Conservation (phyloP, 225 moss, liverwort and hornwort genomes). For the Bryoerythrophyllum caledonicum region DNA sequence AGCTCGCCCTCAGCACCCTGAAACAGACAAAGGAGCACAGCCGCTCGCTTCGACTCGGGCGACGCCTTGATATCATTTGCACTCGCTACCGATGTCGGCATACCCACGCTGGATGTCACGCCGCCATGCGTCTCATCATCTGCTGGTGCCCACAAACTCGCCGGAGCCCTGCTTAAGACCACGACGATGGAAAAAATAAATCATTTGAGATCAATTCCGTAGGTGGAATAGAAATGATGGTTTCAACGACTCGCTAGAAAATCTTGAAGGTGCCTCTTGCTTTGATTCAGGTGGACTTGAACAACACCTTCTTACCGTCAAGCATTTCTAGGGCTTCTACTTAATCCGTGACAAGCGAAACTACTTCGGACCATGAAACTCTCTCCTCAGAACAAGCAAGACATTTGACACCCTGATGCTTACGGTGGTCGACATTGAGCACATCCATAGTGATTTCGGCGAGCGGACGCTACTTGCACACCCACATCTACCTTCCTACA, state of each 20-base stretch:
- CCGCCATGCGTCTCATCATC: constrained; percentile 44
- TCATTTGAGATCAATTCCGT: not conserved
- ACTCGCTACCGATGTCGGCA: constrained; percentile 46
- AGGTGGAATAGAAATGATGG: not conserved
- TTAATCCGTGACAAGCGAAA: constrained; percentile 1
- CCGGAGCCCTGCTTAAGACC: constrained; percentile 37
- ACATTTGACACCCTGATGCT: constrained; percentile 1
- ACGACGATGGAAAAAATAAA: not conserved
- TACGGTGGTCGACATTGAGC: not conserved
- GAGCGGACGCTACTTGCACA: constrained; percentile 15
- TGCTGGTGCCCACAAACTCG: constrained; percentile 40
- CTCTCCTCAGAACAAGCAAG: not conserved
- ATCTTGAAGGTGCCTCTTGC: not conserved
- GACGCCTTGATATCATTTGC: constrained; percentile 47
- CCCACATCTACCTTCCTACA: not conserved
- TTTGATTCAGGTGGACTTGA: too few relatives aligned
- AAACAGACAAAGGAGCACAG: constrained; percentile 66
- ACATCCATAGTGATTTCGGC: not conserved
- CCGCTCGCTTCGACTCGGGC: constrained; percentile 45
- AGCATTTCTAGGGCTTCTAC: constrained; percentile 21
- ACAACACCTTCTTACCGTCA: too few relatives aligned
- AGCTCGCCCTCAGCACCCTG: constrained; percentile 49
- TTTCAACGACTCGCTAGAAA: constrained; percentile 2
- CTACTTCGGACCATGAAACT: too few relatives aligned
- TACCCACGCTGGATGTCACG: constrained; percentile 53